Percentiles rank a stretch among this genome's conserved stretches.
phyloP scores from a whole-genome alignment of 1,139 yeast species.

The Yamadazyma dushanensis region DNA sequence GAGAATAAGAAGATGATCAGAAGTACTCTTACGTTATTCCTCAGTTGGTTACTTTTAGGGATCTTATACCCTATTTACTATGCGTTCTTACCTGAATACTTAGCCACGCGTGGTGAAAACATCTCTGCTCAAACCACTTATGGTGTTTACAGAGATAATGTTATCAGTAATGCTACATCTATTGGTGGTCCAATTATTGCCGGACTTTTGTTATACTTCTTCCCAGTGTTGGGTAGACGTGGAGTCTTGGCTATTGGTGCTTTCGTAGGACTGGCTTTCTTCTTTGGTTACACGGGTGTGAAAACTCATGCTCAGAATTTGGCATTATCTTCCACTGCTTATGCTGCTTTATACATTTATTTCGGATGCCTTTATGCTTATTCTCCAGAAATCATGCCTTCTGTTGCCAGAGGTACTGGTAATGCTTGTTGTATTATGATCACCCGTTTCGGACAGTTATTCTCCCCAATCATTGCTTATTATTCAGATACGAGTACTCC shows the following conservation, averaged over 20 bases:
- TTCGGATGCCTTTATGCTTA: conserved; percentile 35
- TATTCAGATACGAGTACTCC: conserved; percentile 27
- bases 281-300: conserved; percentile 36
- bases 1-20: conserved; percentile 25
- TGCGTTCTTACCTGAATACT: conserved; percentile 37
- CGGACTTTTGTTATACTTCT: conserved; percentile 24
- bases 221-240: conserved; percentile 32
- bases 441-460: conserved; percentile 29
- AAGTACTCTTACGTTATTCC: conserved; percentile 29
- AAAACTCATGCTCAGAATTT: conserved; percentile 28
- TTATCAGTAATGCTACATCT: conserved; percentile 28
- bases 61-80: conserved; percentile 41
- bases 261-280: conserved; percentile 30
- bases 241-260: conserved; percentile 38
- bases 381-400: conserved; percentile 37
- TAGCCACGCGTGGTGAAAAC: conserved; percentile 41
- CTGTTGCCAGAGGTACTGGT: conserved; percentile 37
- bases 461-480: conserved; percentile 33
- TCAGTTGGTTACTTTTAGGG: conserved; percentile 40
- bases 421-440: conserved; percentile 31
- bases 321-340: conserved; percentile 31
- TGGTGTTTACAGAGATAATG: conserved; percentile 34
- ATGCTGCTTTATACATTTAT: conserved; percentile 31
- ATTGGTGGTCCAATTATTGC: conserved; percentile 36
- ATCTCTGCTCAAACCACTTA: conserved; percentile 25